Evolutionary conservation across 805 yeast species (phyloP), one percentile per base, ranked within the genome.

Genomic region (Geotrichum ghanense): DNA sequence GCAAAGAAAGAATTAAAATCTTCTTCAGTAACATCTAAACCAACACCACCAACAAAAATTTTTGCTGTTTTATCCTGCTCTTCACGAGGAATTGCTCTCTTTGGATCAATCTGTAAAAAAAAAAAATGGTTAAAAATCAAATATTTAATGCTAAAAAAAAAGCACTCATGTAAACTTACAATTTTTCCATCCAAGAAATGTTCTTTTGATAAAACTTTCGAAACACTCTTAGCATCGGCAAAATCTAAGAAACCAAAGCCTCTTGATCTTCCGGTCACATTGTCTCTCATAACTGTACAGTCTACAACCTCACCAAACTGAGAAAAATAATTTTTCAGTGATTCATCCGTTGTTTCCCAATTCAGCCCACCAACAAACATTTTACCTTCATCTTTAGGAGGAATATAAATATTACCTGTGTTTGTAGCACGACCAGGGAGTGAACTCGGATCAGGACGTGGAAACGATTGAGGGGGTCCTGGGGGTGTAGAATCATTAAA

Each of bases 1-100:
- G 84, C 76, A 60, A 90, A 90, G 64, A 84, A 88, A 44, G 76
- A 80, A 62, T 81, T 82, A 65, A 90, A 92, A 53, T 89, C 97
- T 53, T 76, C 76, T 56, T 94, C 96, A 52, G 88, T 87, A 45
- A 89, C 95, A 60, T 86, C 90, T 19, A 94, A 85, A 46, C 95
- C 89, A 50, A 90, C 83, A 55, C 98, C 98, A 54, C 98, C 98
- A 37, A 90, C 97, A 60, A 90, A 90, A 54, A 90, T 89, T 69
- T 90, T 90, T 56, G 97, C 95, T 16, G 95, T 87, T 62, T 84
- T 85, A 62, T 89, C 96, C 66, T 90, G 98, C 64, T 90, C 97
- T 62, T 90, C 97, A 63, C 86, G 83, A 27, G 97, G 97, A 58
- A 90, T 90, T 22, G 98, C 97, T 58, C 97, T 77, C 64, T 90